Conservation (phyloP, 2,329 filamentous ascomycete species). For the Talaromyces marneffei region DNA sequence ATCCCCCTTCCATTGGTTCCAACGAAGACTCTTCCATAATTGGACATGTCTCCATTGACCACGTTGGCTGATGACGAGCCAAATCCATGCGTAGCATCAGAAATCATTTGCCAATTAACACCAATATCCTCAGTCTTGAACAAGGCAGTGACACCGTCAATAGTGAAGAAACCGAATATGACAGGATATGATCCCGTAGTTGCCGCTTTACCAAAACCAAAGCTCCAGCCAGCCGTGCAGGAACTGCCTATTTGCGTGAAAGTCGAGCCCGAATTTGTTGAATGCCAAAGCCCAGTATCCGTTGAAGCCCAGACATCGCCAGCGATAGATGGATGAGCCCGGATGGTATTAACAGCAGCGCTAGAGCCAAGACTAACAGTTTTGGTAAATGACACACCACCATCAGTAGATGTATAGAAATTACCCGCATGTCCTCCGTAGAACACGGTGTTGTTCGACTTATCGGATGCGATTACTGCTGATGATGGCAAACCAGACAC, state of each 20-base stretch:
- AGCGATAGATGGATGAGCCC: slow-evolving; percentile 19
- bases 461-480: slow-evolving; percentile 51
- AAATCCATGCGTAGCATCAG: slow-evolving; percentile 24
- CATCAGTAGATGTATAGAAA: slow-evolving; percentile 51
- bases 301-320: slow-evolving; percentile 32
- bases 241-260: slow-evolving; percentile 37
- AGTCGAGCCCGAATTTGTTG: slow-evolving; percentile 46
- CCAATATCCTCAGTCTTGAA: slow-evolving; percentile 25
- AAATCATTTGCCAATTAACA: slow-evolving; percentile 24
- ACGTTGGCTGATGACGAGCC: slow-evolving; percentile 23
- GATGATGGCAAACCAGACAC: slow-evolving; percentile 43
- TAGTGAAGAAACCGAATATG: slow-evolving; percentile 25
- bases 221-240: slow-evolving; percentile 18
- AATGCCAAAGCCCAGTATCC: slow-evolving; percentile 50
- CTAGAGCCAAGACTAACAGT: slow-evolving; percentile 34
- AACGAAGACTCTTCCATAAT: slow-evolving; percentile 27
- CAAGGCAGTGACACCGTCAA: slow-evolving; percentile 21
- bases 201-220: slow-evolving; percentile 22
- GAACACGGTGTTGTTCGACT: slow-evolving; percentile 48
- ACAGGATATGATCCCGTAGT: slow-evolving; percentile 18
- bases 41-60: slow-evolving; percentile 24
- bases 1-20: slow-evolving; percentile 32
- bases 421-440: slow-evolving; percentile 45
- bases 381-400: slow-evolving; percentile 43
- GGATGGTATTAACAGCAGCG: slow-evolving; percentile 18